Evolutionary conservation across 1,284 basidiomycete species (phyloP).

Genomic region (Malassezia psittaci): DNA sequence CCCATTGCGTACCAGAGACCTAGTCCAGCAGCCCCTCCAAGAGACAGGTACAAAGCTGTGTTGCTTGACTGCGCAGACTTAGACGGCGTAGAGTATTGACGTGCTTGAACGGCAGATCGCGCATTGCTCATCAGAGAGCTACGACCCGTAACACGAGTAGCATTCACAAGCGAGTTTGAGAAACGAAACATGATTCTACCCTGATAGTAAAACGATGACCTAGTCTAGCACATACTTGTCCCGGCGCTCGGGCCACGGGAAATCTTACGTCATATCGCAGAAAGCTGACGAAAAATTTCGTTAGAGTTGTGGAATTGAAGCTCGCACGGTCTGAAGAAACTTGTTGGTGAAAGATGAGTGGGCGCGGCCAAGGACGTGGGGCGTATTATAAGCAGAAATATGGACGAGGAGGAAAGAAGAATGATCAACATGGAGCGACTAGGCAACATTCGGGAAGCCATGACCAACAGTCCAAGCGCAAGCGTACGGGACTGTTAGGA

Average conservation of each 20-base stretch:
- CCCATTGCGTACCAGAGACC: constrained; percentile 39
- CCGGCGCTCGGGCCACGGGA: not conserved
- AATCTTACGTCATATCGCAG: not conserved
- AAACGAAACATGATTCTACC: constrained; percentile 5
- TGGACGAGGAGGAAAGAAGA: constrained; percentile 1
- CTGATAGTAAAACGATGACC: no score
- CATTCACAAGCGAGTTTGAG: not conserved
- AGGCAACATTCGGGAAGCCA: no score
- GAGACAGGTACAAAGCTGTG: constrained; percentile 32
- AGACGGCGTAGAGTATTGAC: not conserved
- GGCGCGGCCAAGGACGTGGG: constrained; percentile 7
- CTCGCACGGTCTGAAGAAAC: constrained; percentile 1
- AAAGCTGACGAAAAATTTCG: not conserved
- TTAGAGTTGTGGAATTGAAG: no score
- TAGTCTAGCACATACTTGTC: not conserved
- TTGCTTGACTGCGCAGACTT: constrained; percentile 18
- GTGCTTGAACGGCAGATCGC: constrained; percentile 1
- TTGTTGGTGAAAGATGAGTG: not conserved
- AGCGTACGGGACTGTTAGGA: not conserved
- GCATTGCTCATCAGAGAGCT: constrained; percentile 1
- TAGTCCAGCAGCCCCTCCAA: constrained; percentile 41
- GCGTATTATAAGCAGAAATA: constrained; percentile 11
- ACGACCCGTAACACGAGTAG: not conserved
- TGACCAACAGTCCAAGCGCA: not conserved
- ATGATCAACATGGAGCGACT: no score